phyloP scores from a whole-genome alignment of 352 stramenopile species.

The Pythium angustatum region DNA sequence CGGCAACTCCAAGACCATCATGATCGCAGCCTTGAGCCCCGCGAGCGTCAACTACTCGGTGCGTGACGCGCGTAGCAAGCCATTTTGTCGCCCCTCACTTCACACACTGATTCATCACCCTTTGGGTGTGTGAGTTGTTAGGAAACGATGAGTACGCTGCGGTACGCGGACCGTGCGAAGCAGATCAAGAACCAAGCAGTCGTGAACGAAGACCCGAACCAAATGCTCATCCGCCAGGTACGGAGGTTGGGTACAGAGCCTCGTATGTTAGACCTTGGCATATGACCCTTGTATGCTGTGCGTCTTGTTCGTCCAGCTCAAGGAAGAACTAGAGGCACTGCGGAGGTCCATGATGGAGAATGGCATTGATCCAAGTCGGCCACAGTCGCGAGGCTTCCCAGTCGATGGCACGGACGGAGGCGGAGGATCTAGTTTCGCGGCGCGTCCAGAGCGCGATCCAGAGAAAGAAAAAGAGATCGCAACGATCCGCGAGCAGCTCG shows the following conservation, averaged over 20 bases:
- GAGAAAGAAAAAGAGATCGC: constrained; percentile 59
- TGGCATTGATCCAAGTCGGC: constrained; percentile 47
- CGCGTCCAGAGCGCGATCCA: constrained; percentile 36
- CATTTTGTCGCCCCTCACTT: not conserved
- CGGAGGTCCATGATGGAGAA: constrained; percentile 75
- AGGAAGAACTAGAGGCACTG: constrained; percentile 76
- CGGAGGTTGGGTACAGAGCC: too few species aligned
- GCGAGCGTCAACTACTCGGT: constrained; percentile 88
- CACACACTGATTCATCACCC: not conserved
- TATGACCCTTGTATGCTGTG: too few species aligned
- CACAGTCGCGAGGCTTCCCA: constrained; percentile 44
- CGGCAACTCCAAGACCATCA: constrained; percentile 90
- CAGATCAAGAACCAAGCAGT: constrained; percentile 93
- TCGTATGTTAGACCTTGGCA: too few species aligned
- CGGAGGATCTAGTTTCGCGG: too few species aligned
- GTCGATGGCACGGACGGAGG: constrained; percentile 24
- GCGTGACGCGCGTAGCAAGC: not conserved
- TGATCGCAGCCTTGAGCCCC: constrained; percentile 89
- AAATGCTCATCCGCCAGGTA: constrained; percentile 83
- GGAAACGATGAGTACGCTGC: constrained; percentile 89
- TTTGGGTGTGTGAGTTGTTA: too few species aligned
- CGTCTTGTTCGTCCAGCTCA: constrained; percentile 41
- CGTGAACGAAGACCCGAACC: constrained; percentile 92
- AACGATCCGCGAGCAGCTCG: constrained; percentile 68
- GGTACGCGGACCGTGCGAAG: constrained; percentile 91